These are phyloP conservation scores for Tritrichomonas musculus DNA, from an alignment of 208 protist genomes.

Conservation along the genomic window DNA sequence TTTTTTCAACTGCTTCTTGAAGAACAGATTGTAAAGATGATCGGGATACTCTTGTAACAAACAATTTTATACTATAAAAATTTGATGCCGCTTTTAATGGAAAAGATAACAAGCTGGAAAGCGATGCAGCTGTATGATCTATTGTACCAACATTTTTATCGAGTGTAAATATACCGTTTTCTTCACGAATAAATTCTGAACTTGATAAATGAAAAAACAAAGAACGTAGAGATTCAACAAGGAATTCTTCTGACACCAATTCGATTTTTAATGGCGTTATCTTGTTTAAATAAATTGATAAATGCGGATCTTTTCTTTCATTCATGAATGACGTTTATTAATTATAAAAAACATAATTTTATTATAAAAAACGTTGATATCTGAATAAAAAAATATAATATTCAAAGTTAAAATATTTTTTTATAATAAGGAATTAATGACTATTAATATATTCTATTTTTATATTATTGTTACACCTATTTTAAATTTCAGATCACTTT, in stretches of 20 bases:
- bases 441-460: too few species aligned
- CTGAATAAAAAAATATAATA: too few species aligned
- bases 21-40: background rate
- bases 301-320: background rate
- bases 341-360: too few species aligned
- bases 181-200: background rate
- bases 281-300: background rate
- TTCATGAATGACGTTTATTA: too few species aligned
- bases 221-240: background rate
- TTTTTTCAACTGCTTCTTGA: background rate
- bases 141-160: background rate
- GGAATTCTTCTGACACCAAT: background rate
- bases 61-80: slow-evolving; percentile 29
- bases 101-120: background rate
- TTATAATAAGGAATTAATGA: too few species aligned
- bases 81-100: background rate
- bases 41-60: background rate
- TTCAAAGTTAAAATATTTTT: too few species aligned
- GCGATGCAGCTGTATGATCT: background rate
- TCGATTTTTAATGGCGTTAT: background rate
- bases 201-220: slow-evolving; percentile 13
- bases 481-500: too few species aligned
- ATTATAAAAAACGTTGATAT: too few species aligned
- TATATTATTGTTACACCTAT: too few species aligned
- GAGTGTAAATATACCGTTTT: background rate